Conservation (phyloP, 108 stramenopile genomes). For the Mayamaea pseudoterrestris region DNA sequence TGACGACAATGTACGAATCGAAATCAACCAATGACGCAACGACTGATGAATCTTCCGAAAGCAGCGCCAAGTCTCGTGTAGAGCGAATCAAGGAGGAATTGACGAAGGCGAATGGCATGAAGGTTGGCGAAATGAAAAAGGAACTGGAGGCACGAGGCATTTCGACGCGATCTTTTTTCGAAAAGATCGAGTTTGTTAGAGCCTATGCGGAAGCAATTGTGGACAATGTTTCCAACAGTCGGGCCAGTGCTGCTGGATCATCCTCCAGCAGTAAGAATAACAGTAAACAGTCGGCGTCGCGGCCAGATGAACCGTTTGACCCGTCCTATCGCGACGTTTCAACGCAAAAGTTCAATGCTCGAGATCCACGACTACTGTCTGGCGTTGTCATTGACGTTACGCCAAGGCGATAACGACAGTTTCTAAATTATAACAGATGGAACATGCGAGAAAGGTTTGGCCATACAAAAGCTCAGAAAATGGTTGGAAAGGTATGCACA, state of each 20-base stretch:
- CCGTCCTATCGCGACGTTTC: slow-evolving; percentile 54
- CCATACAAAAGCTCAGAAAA: no score
- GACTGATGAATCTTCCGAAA: no score
- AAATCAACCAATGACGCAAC: slow-evolving; percentile 2
- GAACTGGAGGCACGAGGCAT: slow-evolving; percentile 45
- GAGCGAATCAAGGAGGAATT: slow-evolving; percentile 45
- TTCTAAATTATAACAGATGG: no score
- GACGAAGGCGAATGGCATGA: slow-evolving; percentile 45
- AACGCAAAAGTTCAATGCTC: slow-evolving; percentile 32
- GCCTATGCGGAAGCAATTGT: slow-evolving; percentile 44
- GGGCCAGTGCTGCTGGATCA: slow-evolving; percentile 14
- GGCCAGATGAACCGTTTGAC: slow-evolving; percentile 44
- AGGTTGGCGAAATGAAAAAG: slow-evolving; percentile 36
- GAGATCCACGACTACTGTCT: not conserved
- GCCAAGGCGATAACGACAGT: not conserved
- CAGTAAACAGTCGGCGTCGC: not conserved
- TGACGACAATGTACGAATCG: slow-evolving; percentile 6
- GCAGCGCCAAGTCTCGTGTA: slow-evolving; percentile 20
- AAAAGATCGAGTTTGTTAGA: slow-evolving; percentile 45
- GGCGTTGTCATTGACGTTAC: slow-evolving; percentile 3
- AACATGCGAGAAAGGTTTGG: no score
- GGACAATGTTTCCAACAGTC: no score
- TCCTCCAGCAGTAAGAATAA: slow-evolving; percentile 1
- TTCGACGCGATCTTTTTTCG: slow-evolving; percentile 46
- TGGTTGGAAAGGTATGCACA: no score